Percentiles rank a stretch among this genome's conserved stretches.
phyloP scores from a whole-genome alignment of 495 filamentous ascomycete genomes.

The Barbatosphaeria neglecta region DNA sequence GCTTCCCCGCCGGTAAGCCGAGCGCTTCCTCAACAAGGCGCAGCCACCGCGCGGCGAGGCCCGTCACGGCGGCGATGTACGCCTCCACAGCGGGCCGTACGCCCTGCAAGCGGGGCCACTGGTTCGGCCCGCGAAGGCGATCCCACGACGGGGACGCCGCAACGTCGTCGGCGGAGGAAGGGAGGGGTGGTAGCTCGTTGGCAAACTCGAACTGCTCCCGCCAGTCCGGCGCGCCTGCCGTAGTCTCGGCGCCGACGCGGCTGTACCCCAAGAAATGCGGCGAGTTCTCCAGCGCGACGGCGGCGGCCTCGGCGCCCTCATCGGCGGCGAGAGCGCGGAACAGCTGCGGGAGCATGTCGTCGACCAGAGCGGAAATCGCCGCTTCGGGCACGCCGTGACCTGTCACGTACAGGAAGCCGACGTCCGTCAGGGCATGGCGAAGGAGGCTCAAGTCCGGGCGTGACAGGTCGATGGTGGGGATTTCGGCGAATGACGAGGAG shows the following conservation, averaged over 20 bases:
- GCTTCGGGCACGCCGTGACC: slow-evolving; percentile 33
- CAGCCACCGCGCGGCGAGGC: slow-evolving; percentile 35
- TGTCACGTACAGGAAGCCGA: slow-evolving; percentile 42
- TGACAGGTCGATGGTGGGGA: slow-evolving; percentile 35
- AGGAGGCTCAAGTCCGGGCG: slow-evolving; percentile 21
- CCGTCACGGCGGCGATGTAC: slow-evolving; percentile 37
- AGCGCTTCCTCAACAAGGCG: slow-evolving; percentile 39
- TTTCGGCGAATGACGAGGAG: slow-evolving; percentile 14
- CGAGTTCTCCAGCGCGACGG: slow-evolving; percentile 34
- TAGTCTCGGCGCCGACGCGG: slow-evolving; percentile 37
- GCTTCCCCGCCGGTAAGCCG: slow-evolving; percentile 22
- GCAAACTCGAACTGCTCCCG: slow-evolving; percentile 47
- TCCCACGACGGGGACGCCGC: slow-evolving; percentile 28
- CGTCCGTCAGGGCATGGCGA: slow-evolving; percentile 31
- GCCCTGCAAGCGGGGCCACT: slow-evolving; percentile 5
- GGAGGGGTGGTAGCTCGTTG: slow-evolving; percentile 37
- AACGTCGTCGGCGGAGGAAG: too few species aligned
- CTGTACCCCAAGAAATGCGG: slow-evolving; percentile 45
- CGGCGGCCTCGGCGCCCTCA: too few species aligned
- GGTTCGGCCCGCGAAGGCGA: slow-evolving; percentile 42
- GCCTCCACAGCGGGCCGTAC: slow-evolving; percentile 17
- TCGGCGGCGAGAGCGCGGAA: slow-evolving; percentile 28
- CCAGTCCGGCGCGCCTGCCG: slow-evolving; percentile 33
- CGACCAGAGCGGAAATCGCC: slow-evolving; percentile 24
- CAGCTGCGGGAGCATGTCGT: slow-evolving; percentile 30